These are phyloP conservation scores for Leccinum disarticulatum DNA, from an alignment of 768 basidiomycete species.

Conservation along the genomic window DNA sequence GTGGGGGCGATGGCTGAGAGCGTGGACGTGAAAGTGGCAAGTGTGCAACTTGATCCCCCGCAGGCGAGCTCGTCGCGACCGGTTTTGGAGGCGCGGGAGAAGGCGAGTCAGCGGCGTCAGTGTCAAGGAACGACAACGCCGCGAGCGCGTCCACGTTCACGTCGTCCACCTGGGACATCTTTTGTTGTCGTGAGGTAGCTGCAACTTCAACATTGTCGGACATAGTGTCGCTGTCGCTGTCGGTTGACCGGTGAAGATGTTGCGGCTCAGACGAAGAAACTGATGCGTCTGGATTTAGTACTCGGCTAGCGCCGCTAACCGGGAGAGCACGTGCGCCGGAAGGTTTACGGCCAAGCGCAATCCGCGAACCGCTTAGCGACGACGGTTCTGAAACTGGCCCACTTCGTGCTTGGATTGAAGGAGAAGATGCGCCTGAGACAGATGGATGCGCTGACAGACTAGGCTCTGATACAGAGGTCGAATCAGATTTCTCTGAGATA, in stretches of 20 bases:
- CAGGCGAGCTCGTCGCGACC: slow-evolving; percentile 2
- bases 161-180: slow-evolving; percentile 41
- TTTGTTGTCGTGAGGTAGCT: slow-evolving; percentile 4
- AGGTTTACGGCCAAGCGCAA: slow-evolving; percentile 61
- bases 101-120: slow-evolving; percentile 26
- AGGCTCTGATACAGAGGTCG: slow-evolving; percentile 32
- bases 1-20: slow-evolving; percentile 23
- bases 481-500: slow-evolving; percentile 44
- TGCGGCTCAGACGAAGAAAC: slow-evolving; percentile 39
- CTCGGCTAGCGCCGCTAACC: slow-evolving; percentile 35
- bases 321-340: slow-evolving; percentile 78
- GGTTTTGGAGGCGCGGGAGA: slow-evolving; percentile 22
- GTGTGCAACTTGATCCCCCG: slow-evolving; percentile 4
- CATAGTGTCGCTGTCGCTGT: slow-evolving; percentile 37
- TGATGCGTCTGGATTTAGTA: slow-evolving; percentile 35
- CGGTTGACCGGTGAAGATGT: slow-evolving; percentile 25
- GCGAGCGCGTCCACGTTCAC: slow-evolving; percentile 71
- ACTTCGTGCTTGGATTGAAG: slow-evolving; percentile 16
- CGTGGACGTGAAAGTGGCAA: slow-evolving; percentile 34
- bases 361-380: slow-evolving; percentile 40
- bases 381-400: slow-evolving; percentile 33
- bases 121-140: slow-evolving; percentile 72
- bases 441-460: slow-evolving; percentile 16
- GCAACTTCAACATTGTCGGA: slow-evolving; percentile 20
- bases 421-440: slow-evolving; percentile 26